phyloP scores from a whole-genome alignment of 2,329 filamentous ascomycete genomes.

The Ophiostoma ips region DNA sequence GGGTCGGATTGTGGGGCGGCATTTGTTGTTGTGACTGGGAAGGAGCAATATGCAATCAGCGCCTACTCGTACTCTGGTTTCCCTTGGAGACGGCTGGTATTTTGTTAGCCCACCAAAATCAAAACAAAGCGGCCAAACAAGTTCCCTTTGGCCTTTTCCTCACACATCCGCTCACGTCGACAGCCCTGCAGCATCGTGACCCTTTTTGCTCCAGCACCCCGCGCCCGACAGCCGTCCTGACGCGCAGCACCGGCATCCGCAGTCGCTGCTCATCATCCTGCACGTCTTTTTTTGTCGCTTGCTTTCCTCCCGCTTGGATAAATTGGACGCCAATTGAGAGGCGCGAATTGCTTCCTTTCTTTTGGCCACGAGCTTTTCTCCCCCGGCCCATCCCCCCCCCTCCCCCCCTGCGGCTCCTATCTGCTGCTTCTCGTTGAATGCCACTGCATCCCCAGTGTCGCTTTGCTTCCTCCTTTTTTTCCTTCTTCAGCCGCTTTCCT shows the following conservation, averaged over 20 bases:
- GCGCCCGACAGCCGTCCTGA: constrained; percentile 4
- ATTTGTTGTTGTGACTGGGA: constrained; percentile 10
- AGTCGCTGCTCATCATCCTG: background rate
- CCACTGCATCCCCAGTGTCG: too few species aligned
- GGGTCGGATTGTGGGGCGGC: constrained; percentile 2
- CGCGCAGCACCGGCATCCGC: background rate
- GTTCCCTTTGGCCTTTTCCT: constrained; percentile 6
- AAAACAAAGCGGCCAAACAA: constrained; percentile 17
- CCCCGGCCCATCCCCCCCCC: background rate
- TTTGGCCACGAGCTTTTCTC: background rate
- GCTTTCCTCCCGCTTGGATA: constrained; percentile 8
- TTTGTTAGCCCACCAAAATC: constrained; percentile 15
- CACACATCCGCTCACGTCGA: constrained; percentile 1
- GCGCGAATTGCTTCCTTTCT: constrained; percentile 1
- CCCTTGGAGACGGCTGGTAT: constrained; percentile 15
- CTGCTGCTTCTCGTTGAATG: too few species aligned
- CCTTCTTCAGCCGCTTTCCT: background rate
- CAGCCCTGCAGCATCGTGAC: constrained; percentile 6
- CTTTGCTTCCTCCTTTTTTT: background rate
- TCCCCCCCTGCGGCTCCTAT: too few species aligned
- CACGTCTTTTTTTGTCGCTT: background rate
- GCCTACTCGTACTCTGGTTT: constrained; percentile 13
- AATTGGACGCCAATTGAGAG: constrained; percentile 1
- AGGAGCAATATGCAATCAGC: constrained; percentile 5
- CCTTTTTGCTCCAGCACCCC: background rate